Evolutionary conservation across 495 filamentous ascomycete species (phyloP).

Genomic region (Hypomontagnella submonticulosa): DNA sequence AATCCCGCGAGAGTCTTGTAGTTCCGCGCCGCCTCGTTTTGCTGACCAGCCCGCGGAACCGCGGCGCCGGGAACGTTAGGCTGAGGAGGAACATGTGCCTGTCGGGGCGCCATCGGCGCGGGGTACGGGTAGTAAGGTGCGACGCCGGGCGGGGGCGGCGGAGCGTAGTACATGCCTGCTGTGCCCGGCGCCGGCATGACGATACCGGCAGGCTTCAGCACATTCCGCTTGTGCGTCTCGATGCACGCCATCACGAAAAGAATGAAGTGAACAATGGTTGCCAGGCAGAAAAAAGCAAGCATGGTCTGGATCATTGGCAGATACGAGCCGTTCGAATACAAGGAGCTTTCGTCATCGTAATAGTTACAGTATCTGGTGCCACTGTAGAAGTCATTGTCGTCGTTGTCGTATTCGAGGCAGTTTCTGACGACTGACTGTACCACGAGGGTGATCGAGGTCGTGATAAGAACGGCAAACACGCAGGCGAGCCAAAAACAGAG

Average conservation of each 20-base stretch:
- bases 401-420: constrained; percentile 20
- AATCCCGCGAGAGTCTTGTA: constrained; percentile 41
- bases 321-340: constrained; percentile 24
- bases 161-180: constrained; percentile 35
- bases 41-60: not conserved
- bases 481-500: constrained; percentile 51
- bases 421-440: not conserved
- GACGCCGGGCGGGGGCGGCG: constrained; percentile 13
- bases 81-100: constrained; percentile 6
- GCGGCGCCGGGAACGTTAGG: constrained; percentile 5
- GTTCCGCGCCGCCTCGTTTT: constrained; percentile 17
- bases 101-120: constrained; percentile 25
- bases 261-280: constrained; percentile 49
- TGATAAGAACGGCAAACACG: constrained; percentile 38
- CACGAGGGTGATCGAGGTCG: constrained; percentile 4
- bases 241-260: constrained; percentile 59
- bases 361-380: constrained; percentile 36
- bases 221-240: constrained; percentile 51
- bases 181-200: constrained; percentile 25
- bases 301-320: constrained; percentile 35
- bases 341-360: not conserved
- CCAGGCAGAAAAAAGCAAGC: constrained; percentile 34
- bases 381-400: not conserved
- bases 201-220: constrained; percentile 28
- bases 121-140: constrained; percentile 44